Percentiles rank a stretch among this genome's conserved stretches.
These are phyloP conservation scores for Stagonosporopsis cucurbitacearum DNA, from an alignment of 2,329 filamentous ascomycete genomes.

Conservation along the genomic window DNA sequence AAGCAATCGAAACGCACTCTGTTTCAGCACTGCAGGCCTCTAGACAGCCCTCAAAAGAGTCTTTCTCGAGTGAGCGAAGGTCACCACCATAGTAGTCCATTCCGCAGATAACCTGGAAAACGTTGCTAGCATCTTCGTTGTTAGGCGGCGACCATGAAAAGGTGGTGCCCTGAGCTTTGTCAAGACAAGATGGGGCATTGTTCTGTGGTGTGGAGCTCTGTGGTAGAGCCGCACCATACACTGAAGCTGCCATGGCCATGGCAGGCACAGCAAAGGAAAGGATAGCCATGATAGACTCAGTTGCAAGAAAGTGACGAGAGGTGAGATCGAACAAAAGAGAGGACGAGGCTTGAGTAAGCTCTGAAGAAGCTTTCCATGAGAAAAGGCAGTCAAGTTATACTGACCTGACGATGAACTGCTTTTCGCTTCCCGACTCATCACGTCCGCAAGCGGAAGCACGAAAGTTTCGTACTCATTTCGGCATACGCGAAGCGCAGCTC, in stretches of 20 bases:
- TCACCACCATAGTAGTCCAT: conserved; percentile 6
- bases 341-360: background rate
- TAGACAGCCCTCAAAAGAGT: background rate
- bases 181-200: background rate
- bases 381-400: background rate
- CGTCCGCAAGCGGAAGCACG: background rate
- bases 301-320: background rate
- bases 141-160: background rate
- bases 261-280: background rate
- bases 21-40: background rate
- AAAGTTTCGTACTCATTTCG: conserved; percentile 5
- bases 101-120: background rate
- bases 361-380: background rate
- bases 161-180: background rate
- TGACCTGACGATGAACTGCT: background rate
- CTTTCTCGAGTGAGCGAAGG: background rate
- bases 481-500: background rate
- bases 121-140: background rate
- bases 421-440: background rate
- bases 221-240: conserved; percentile 3
- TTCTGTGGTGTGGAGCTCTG: background rate
- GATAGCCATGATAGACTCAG: background rate
- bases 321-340: background rate
- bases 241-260: background rate
- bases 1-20: background rate